Evolutionary conservation across 2,329 filamentous ascomycete species (phyloP), one percentile per base, ranked within the genome.

Genomic region (Penicillium sp.): DNA sequence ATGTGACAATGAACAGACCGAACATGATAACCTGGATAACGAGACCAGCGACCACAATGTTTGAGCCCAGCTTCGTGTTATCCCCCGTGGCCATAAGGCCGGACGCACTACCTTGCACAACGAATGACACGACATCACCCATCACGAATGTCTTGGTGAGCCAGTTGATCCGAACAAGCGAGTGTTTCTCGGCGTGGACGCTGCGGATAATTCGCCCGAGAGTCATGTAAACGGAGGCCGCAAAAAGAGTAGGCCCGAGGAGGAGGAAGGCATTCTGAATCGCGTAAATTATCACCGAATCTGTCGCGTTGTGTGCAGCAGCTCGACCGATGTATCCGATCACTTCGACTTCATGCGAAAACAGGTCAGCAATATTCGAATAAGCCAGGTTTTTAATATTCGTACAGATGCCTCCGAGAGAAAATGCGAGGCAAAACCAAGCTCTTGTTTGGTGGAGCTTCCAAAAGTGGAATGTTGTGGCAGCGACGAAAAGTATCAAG

Each of bases 161-260:
- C 63, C 70, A 73, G 3, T 61, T 62, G 3, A 69, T 63, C 3
- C 67, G 66, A 50, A 76, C 71, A 58, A 74, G 64, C 2, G 74
- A 65, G 6, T 65, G 64, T 8, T 68, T 60, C 48, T 75, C 74
- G 22, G 62, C 70, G 9, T 72, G 61, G 6, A 71, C 62, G 37
- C 69, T 57, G 26, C 66, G 63, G 15, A 77, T 70, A 26, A 77
- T 67, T 4, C 75, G 70, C 22, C 69, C 72, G 37, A 77, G 69
- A 13, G 69, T 64, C 62, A 76, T 77, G 56, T 78, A 77, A 52
- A 76, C 72, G 1, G 70, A 70, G 15, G 75, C 75, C n/a, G 75
- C 75, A 52, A 75, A 72, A 43, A 77, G 71, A 4, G 71, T 71
- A 1, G 75, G 75, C 1, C 72, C 74, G 19, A 78, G 66, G 6